Percentiles rank a stretch among this genome's conserved stretches.
Evolutionary conservation across 2,329 filamentous ascomycete genomes (phyloP).

Genomic region (Claviceps capensis): DNA sequence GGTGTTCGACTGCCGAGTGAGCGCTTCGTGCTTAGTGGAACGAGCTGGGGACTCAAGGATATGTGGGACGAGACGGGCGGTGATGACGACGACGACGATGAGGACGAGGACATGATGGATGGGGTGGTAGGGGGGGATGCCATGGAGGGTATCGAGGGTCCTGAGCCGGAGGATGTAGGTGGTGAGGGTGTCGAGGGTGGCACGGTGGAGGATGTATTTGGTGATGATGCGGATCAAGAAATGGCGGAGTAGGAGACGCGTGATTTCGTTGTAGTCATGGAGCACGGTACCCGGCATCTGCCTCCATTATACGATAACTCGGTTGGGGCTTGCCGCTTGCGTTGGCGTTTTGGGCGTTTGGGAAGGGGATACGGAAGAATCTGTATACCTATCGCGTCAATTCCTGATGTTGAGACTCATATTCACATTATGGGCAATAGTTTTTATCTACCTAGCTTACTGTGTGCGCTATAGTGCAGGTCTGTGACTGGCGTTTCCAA

Average conservation of each 20-base stretch:
- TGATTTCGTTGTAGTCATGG: neutral
- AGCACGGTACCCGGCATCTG: neutral
- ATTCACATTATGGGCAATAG: too few relatives aligned
- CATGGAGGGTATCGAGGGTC: slow-evolving; percentile 34
- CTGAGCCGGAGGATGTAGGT: slow-evolving; percentile 27
- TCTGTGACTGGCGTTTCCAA: neutral
- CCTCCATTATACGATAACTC: neutral
- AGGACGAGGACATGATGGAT: slow-evolving; percentile 28
- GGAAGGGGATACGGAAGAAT: neutral
- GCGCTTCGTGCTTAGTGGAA: slow-evolving; percentile 53
- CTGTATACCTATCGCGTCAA: neutral
- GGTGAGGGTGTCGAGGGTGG: slow-evolving; percentile 35
- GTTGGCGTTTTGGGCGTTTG: slow-evolving; percentile 8
- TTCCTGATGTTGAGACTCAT: neutral
- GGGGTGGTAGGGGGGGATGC: slow-evolving; percentile 22
- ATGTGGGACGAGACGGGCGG: slow-evolving; percentile 38
- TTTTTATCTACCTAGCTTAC: neutral
- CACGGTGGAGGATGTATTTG: slow-evolving; percentile 41
- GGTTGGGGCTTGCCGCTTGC: neutral
- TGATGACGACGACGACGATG: slow-evolving; percentile 27
- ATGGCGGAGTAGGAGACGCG: slow-evolving; percentile 31
- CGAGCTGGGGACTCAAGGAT: slow-evolving; percentile 50
- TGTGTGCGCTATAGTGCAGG: neutral
- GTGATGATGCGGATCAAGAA: slow-evolving; percentile 41
- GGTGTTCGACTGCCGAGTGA: slow-evolving; percentile 53